Evolutionary conservation across 2,329 filamentous ascomycete genomes (phyloP).

Genomic region (Ilyonectria destructans): DNA sequence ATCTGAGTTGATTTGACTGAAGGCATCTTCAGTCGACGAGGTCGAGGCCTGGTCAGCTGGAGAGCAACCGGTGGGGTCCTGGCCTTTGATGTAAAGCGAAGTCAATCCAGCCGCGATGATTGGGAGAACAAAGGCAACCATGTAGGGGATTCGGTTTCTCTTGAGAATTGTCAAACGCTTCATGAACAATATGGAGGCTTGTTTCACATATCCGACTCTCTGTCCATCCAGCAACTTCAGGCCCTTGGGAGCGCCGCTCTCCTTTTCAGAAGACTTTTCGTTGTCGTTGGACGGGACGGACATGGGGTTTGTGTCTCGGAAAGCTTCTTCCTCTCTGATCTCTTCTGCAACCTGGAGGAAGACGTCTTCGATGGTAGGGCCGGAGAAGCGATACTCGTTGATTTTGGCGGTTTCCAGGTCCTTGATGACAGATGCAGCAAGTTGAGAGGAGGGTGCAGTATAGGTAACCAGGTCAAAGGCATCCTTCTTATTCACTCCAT

Average conservation of each 20-base stretch:
- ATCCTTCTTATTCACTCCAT: constrained; percentile 70
- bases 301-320: constrained; percentile 44
- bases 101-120: constrained; percentile 86
- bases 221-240: constrained; percentile 78
- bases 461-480: constrained; percentile 83
- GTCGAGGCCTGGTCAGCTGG: constrained; percentile 65
- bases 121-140: constrained; percentile 83
- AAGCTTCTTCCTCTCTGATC: constrained; percentile 69
- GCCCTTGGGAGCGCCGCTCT: constrained; percentile 51
- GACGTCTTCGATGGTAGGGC: constrained; percentile 93
- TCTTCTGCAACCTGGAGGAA: constrained; percentile 91
- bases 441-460: constrained; percentile 77
- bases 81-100: constrained; percentile 79
- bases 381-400: constrained; percentile 86
- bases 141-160: constrained; percentile 83
- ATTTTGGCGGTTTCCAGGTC: constrained; percentile 78
- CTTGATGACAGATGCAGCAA: constrained; percentile 81
- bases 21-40: constrained; percentile 55
- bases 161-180: constrained; percentile 86
- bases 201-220: constrained; percentile 78
- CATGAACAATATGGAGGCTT: constrained; percentile 81
- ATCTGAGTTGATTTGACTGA: constrained; percentile 55
- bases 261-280: constrained; percentile 43
- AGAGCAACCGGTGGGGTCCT: constrained; percentile 67
- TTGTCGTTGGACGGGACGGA: constrained; percentile 42